Base-by-base conservation (phyloP, 2,329 filamentous ascomycete species). In the Fusarium redolens region DNA sequence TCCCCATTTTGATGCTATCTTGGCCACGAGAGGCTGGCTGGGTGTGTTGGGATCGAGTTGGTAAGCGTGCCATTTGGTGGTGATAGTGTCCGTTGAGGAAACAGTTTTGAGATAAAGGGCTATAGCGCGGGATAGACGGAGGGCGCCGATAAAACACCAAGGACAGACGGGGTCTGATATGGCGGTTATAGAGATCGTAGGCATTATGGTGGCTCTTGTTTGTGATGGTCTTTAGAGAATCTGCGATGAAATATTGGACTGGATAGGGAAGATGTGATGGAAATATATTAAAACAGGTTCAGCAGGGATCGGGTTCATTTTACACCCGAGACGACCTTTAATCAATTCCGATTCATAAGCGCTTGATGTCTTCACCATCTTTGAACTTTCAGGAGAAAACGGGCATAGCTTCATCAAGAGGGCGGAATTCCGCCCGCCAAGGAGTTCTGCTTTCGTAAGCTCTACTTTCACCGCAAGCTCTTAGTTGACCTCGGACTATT, bases 151-250 rank as follows among this genome's bases (percentile, higher is more conserved):
- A 81, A 95, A 96, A 86, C 94, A 93, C 88, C 85, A 88, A 8
- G 93, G 92, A 80, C 94, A 97, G 75, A 96, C 89, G 5, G 90
- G 93, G 83, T 97, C 95, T n/a, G 89, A 93, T 65, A 95, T 90
- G 78, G 94, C 89, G 66, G 92, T 90, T 82, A 97, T 92, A 69
- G 90, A 89, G 84, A 95, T 93, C 77, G 90, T 89, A 25, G 91
- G 90, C 93, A 95, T 95, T 48, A 48, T 79, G 59, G 40, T 40
- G 37, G 14, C 30, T 52, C 28, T 35, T 61, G 7, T n/a, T 51
- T 33, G 14, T 38, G 51, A n/a, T 51, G 55, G 30, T 17, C 14
- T 33, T 20, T 20, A 35, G 41, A 44, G 22, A 56, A 44, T 31
- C 18, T 25, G 31, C 18, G 7, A 18, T 35, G 18, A 20, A 25